phyloP scores from a whole-genome alignment of 345 rosid genomes.

The rapeseed (Brassica napus) region Da-Ae NC_063441.1:8734001-8734500 shows the following conservation, averaged over 20 bases:
- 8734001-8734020: constrained; percentile 89
- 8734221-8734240: not conserved
- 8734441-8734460: constrained; percentile 57
- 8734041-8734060: constrained; percentile 99
- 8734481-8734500: constrained; percentile 63
- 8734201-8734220: constrained; percentile 12
- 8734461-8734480: constrained; percentile 55
- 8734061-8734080: constrained; percentile 94
- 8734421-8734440: constrained; percentile 79
- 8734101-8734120: constrained; percentile 73
- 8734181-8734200: constrained; percentile 17
- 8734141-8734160: constrained; percentile 98
- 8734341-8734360: constrained; percentile 79
- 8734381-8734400: constrained; percentile 87
- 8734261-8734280: constrained; percentile 95
- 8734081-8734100: constrained; percentile 99
- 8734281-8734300: constrained; percentile 82
- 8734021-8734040: constrained; percentile 97
- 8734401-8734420: constrained; percentile 88
- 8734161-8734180: constrained; percentile 80
- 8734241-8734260: constrained; percentile 44
- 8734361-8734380: constrained; percentile 90
- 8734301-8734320: constrained; percentile 77
- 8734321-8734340: constrained; percentile 75
- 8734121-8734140: constrained; percentile 97